A percentile compares a stretch with the other conserved stretches of the same genome.
These are phyloP conservation scores for Kluyveromyces sp. DNA, from an alignment of 1,139 yeast species.

Conservation along the genomic window DNA sequence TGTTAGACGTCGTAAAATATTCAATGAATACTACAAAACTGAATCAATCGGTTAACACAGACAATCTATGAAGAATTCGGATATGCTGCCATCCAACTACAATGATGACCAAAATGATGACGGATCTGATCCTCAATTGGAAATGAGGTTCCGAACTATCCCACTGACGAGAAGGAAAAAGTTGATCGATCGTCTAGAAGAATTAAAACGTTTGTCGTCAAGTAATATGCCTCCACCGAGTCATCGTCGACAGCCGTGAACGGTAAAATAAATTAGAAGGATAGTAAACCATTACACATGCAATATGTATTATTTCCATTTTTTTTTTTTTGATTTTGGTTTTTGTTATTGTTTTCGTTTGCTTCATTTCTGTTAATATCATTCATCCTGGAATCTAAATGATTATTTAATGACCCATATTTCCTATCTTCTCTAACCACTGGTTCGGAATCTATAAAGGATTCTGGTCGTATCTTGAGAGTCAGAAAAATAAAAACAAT, in stretches of 20 bases:
- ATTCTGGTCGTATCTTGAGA: no score
- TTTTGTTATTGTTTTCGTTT: no score
- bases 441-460: no score
- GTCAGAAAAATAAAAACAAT: no score
- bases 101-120: conserved; percentile 13
- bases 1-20: conserved; percentile 79
- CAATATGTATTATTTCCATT: no score
- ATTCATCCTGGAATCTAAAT: no score
- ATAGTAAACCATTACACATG: no score
- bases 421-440: no score
- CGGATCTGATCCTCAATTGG: conserved; percentile 19
- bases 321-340: no score
- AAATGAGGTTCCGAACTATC: conserved; percentile 19
- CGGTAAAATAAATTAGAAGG: no score
- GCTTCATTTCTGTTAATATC: no score
- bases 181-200: conserved; percentile 34
- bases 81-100: conserved; percentile 9
- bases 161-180: conserved; percentile 32
- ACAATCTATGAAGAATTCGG: conserved; percentile 10
- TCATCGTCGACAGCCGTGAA: conserved; percentile 1
- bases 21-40: conserved; percentile 28
- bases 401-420: no score
- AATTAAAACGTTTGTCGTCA: conserved; percentile 22
- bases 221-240: conserved; percentile 3
- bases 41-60: conserved; percentile 15